phyloP scores from a whole-genome alignment of 805 yeast species.

The Isabelozyma heimii region DNA sequence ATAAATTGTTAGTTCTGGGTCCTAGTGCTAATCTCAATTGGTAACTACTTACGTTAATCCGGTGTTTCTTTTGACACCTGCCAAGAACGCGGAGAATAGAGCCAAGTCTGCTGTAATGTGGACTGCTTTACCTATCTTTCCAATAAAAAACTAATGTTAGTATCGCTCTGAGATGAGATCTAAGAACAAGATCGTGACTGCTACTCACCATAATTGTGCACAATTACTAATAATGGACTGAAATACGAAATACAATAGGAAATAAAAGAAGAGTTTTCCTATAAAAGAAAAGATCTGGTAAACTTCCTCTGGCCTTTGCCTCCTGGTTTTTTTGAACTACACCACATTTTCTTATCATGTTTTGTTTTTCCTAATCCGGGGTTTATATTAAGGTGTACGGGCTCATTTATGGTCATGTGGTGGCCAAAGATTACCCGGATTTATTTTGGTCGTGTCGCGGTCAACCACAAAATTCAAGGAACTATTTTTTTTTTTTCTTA shows the following conservation, averaged over 20 bases:
- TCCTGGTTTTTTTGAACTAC: not conserved
- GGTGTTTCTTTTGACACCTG: constrained; percentile 71
- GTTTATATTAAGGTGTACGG: not conserved
- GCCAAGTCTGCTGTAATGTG: constrained; percentile 61
- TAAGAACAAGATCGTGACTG: not conserved
- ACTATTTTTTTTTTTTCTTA: no score
- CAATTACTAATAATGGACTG: not conserved
- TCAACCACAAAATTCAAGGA: not conserved
- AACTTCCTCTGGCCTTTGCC: not conserved
- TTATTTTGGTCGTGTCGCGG: not conserved
- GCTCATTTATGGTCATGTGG: no score
- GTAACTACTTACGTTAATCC: constrained; percentile 44
- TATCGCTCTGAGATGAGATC: no score
- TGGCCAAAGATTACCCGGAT: not conserved
- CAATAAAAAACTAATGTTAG: not conserved
- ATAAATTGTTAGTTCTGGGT: constrained; percentile 1
- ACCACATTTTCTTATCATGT: not conserved
- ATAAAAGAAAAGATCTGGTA: not conserved
- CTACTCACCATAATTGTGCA: not conserved
- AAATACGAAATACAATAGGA: not conserved
- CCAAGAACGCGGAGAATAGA: constrained; percentile 62
- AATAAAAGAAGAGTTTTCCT: not conserved
- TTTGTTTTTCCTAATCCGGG: not conserved
- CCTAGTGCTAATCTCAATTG: not conserved
- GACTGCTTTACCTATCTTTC: constrained; percentile 48